Percentiles rank a stretch among this genome's conserved stretches.
Conservation (phyloP, 768 basidiomycete genomes). For the Lentinula raphanica region DNA sequence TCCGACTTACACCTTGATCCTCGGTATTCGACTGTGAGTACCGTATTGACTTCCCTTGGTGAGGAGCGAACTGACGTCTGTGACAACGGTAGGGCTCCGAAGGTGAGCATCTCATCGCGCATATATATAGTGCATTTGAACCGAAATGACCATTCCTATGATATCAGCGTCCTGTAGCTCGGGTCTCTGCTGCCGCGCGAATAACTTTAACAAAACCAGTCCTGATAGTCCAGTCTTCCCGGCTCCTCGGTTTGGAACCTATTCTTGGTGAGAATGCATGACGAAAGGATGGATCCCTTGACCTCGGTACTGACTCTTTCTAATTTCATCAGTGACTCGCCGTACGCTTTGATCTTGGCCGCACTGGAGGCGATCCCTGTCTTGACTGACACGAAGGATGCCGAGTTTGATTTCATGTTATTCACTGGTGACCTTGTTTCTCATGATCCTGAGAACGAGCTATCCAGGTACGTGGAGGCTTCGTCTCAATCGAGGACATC, state of each 20-base stretch:
- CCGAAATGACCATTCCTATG: conserved; percentile 57
- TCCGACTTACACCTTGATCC: conserved; percentile 77
- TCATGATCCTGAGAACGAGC: conserved; percentile 63
- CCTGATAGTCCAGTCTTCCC: conserved; percentile 47
- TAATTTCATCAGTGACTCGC: conserved; percentile 46
- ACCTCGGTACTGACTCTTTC: neutral
- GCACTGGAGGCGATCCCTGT: conserved; percentile 64
- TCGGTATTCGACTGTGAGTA: conserved; percentile 30
- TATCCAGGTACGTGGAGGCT: conserved; percentile 43
- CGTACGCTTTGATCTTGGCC: conserved; percentile 53
- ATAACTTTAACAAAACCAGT: conserved; percentile 43
- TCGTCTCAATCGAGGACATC: neutral
- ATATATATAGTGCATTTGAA: conserved; percentile 11
- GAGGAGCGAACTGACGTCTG: neutral
- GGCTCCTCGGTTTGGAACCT: conserved; percentile 68
- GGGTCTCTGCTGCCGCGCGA: conserved; percentile 60
- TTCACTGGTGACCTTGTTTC: conserved; percentile 74
- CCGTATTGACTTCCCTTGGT: neutral
- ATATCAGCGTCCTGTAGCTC: conserved; percentile 71
- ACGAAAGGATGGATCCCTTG: neutral
- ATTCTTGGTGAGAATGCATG: conserved; percentile 38
- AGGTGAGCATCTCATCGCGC: neutral
- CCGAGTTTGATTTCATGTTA: conserved; percentile 59
- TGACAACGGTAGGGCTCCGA: conserved; percentile 18
- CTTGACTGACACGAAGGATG: conserved; percentile 53